phyloP scores from a whole-genome alignment of 495 filamentous ascomycete genomes.

The Apiosordaria backusii region DNA sequence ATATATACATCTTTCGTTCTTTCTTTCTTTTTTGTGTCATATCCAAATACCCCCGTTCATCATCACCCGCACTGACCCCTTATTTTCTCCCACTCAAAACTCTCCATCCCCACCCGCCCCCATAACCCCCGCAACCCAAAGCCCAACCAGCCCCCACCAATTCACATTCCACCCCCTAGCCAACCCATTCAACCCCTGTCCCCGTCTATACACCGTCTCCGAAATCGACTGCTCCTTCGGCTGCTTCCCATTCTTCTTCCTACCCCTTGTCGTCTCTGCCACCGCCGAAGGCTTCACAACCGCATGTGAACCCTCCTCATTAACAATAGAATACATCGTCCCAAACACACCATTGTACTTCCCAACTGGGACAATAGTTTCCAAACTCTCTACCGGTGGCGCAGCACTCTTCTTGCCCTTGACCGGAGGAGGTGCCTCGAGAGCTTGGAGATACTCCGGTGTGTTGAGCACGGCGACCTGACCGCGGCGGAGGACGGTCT shows the following conservation, averaged over 20 bases:
- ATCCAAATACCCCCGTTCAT: background rate
- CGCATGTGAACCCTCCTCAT: constrained; percentile 68
- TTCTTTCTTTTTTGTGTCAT: background rate
- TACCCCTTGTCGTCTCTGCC: background rate
- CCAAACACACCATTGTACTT: constrained; percentile 77
- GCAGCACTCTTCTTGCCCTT: constrained; percentile 30
- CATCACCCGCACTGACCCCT: background rate
- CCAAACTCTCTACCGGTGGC: constrained; percentile 39
- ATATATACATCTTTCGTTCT: background rate
- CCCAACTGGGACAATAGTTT: constrained; percentile 70
- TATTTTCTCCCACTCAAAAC: constrained; percentile 29
- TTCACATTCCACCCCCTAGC: constrained; percentile 94
- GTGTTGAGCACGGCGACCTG: constrained; percentile 64
- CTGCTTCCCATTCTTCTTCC: constrained; percentile 15
- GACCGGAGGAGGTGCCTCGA: constrained; percentile 32
- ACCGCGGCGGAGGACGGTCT: constrained; percentile 84
- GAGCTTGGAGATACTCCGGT: constrained; percentile 39
- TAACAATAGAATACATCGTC: constrained; percentile 81
- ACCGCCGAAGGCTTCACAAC: constrained; percentile 33
- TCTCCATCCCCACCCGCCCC: constrained; percentile 48
- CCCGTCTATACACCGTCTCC: constrained; percentile 54
- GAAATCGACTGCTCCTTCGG: constrained; percentile 26
- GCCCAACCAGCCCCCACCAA: constrained; percentile 89
- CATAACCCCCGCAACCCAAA: constrained; percentile 58
- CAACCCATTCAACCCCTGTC: constrained; percentile 79